A percentile compares a stretch with the other conserved stretches of the same genome.
These are phyloP conservation scores for Trichoderma semiorbis DNA, from an alignment of 2,329 filamentous ascomycete genomes.

Conservation along the genomic window DNA sequence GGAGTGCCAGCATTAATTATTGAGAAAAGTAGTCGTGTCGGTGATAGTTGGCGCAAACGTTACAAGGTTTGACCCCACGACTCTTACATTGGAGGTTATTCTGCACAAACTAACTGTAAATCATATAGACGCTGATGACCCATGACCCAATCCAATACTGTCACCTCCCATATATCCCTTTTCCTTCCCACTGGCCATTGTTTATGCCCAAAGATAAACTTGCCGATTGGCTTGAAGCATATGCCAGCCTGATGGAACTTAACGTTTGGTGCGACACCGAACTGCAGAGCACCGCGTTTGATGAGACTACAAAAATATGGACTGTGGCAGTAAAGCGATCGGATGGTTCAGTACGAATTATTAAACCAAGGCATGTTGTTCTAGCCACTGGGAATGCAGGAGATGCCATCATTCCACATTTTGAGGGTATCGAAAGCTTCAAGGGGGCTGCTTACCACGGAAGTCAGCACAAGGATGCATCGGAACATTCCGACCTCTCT, in stretches of 20 bases:
- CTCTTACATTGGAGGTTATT: neutral
- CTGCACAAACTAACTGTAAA: neutral
- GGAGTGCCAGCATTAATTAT: constrained; percentile 51
- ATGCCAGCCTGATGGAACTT: constrained; percentile 60
- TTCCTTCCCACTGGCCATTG: constrained; percentile 63
- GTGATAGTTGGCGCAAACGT: constrained; percentile 62
- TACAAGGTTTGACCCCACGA: constrained; percentile 41
- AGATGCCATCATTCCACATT: neutral
- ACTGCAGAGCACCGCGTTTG: constrained; percentile 46
- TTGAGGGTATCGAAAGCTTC: neutral
- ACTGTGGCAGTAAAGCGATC: constrained; percentile 36
- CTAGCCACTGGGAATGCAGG: neutral
- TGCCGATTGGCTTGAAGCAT: constrained; percentile 64
- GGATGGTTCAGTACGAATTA: neutral
- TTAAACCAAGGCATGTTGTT: neutral
- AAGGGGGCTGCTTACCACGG: neutral
- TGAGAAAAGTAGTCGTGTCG: constrained; percentile 47
- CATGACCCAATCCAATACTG: constrained; percentile 64
- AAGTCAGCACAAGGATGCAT: constrained; percentile 1
- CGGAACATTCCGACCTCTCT: neutral
- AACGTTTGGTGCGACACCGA: constrained; percentile 61
- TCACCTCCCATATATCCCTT: constrained; percentile 61
- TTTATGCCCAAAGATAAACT: constrained; percentile 71
- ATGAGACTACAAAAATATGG: constrained; percentile 50
- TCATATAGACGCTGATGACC: constrained; percentile 52